These are phyloP conservation scores for Termitomyces sp. DNA, from an alignment of 768 basidiomycete species.

Conservation along the genomic window DNA sequence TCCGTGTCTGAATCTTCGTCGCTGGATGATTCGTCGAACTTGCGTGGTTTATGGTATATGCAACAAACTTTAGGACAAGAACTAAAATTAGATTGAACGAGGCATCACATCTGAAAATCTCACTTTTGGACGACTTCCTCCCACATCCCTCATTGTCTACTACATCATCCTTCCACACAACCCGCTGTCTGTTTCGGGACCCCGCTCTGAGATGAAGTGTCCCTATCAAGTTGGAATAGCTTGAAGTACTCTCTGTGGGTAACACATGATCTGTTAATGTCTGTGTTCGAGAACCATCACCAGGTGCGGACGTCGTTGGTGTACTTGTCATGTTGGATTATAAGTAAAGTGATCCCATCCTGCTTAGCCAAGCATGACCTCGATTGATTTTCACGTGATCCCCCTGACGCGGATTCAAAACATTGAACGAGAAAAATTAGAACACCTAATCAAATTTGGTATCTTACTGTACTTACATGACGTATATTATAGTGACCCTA, in stretches of 20 bases:
- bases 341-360: too few relatives aligned
- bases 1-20: constrained; percentile 51
- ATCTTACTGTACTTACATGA: neutral
- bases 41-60: constrained; percentile 81
- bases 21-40: constrained; percentile 79
- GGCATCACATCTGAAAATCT: constrained; percentile 20
- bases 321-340: constrained; percentile 15
- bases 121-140: constrained; percentile 91
- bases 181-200: constrained; percentile 44
- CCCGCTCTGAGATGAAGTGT: constrained; percentile 57
- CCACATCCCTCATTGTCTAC: constrained; percentile 90
- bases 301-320: constrained; percentile 33
- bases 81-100: neutral
- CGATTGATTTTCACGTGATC: too few relatives aligned
- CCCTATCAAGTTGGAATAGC: constrained; percentile 13
- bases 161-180: constrained; percentile 81
- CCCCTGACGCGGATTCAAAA: too few relatives aligned
- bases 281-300: constrained; percentile 51
- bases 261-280: constrained; percentile 34
- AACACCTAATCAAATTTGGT: neutral
- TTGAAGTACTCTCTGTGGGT: constrained; percentile 6
- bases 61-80: constrained; percentile 69
- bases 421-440: neutral
- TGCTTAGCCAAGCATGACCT: constrained; percentile 1
- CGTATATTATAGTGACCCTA: neutral